These are phyloP conservation scores for Rosa hybrid DNA, from an alignment of 331 rosid species.

Conservation along the genomic window DNA sequence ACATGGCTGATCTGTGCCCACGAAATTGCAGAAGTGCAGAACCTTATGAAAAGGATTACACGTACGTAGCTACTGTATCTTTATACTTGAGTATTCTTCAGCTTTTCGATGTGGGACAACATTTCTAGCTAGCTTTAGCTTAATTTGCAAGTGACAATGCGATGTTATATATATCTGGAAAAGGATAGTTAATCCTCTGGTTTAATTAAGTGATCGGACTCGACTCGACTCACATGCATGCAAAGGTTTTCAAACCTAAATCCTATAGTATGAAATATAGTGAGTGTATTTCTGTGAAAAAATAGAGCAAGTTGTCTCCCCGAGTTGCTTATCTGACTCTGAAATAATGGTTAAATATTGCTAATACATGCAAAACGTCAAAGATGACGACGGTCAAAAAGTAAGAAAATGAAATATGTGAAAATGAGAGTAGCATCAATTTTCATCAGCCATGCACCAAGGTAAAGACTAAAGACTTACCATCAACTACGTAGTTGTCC, in stretches of 20 bases:
- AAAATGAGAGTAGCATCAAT: constrained; percentile 31
- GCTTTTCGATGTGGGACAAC: constrained; percentile 17
- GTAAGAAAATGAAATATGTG: constrained; percentile 32
- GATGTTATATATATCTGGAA: constrained; percentile 25
- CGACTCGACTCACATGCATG: not conserved
- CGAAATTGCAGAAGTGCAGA: constrained; percentile 5
- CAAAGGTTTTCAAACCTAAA: not conserved
- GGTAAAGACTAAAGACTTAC: not conserved
- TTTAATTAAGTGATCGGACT: not conserved
- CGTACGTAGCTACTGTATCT: not conserved
- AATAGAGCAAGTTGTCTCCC: constrained; percentile 18
- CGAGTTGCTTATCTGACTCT: constrained; percentile 17
- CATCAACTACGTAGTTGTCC: not conserved
- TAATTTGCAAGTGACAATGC: constrained; percentile 23
- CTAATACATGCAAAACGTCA: constrained; percentile 36
- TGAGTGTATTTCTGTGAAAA: not conserved
- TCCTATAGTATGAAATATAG: not conserved
- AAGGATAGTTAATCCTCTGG: not conserved
- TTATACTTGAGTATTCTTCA: not conserved
- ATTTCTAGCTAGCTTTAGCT: not conserved
- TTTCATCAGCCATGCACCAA: constrained; percentile 11
- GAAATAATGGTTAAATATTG: constrained; percentile 18
- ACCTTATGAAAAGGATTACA: constrained; percentile 13
- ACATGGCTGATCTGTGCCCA: constrained; percentile 39
- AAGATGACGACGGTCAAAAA: constrained; percentile 33